Evolutionary conservation across 768 basidiomycete genomes (phyloP), one percentile per base, ranked within the genome.

Genomic region (Lyophyllum atratum): DNA sequence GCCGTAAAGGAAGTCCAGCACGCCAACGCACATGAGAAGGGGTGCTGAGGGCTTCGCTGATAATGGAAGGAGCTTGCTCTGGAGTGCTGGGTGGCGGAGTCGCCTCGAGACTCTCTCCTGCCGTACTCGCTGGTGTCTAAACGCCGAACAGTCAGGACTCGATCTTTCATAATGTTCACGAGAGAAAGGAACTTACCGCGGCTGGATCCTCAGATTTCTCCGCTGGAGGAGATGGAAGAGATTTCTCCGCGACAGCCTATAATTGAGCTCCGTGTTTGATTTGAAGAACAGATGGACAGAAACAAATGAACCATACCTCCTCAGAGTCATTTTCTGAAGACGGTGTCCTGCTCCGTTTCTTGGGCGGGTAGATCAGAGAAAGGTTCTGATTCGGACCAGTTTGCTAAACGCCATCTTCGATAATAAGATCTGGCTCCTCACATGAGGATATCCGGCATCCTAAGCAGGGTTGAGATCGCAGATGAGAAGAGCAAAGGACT

Each of bases 371-470:
- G 53, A 81, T 78, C 52, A 78, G 70, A 3, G 72, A 68, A n/a
- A 80, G 72, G 54, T 82, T 81, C 80, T 82, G 57, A 21, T 46
- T n/a, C 21, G 61, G 25, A 33, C 2, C 11, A 49, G 31, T 28
- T n/a, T 29, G 24, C 39, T 51, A 19, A 55, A 45, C 31, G 48
- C 29, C 15, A 55, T 8, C 56, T 52, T 17, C 17, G 31, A 43
- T 3, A 44, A 25, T 42, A 45, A 12, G 15, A 40, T 39, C 56
- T 26, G 34, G 40, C 52, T 25, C 55, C 74, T 64, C 52, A 82
- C 80, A 66, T 76, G 68, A 58, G 80, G 80, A 58, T 82, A 82
- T 11, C 71, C 78, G 28, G 72, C 60, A 53, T 73, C 66, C 70
- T 78, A 64, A 48, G 22, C 45, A 26, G 19, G 47, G 56, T 51